A percentile compares a stretch with the other conserved stretches of the same genome.
Conservation (phyloP, 208 protist species). For the Leishmania arabica region DNA sequence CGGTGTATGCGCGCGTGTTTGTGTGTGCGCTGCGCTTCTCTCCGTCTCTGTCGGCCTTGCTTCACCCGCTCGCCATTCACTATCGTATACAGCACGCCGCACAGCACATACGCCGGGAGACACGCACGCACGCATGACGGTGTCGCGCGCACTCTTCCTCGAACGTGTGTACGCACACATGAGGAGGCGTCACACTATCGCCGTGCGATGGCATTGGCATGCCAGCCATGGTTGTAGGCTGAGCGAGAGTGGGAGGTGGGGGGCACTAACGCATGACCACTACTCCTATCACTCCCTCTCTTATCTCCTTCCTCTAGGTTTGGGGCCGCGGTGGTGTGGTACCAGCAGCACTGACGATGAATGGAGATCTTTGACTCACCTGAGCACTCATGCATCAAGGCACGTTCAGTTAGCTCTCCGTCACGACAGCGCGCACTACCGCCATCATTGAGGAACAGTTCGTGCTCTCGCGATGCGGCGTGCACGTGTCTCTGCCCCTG, state of each 20-base stretch:
- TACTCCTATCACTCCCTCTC: neutral
- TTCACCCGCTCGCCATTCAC: neutral
- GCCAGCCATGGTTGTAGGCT: neutral
- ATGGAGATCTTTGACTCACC: neutral
- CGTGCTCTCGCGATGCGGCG: neutral
- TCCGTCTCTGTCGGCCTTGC: neutral
- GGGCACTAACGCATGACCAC: neutral
- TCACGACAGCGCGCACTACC: neutral
- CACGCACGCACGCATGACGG: neutral
- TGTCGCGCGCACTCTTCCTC: neutral
- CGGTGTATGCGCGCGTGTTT: neutral
- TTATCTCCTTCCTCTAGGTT: neutral
- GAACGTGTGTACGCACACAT: neutral
- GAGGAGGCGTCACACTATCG: neutral
- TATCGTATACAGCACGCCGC: neutral
- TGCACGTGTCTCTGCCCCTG: neutral
- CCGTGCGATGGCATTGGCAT: neutral
- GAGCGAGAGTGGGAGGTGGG: neutral
- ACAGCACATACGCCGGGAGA: neutral
- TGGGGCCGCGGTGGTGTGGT: neutral
- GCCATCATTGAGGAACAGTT: neutral
- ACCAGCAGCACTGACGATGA: neutral
- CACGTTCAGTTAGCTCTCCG: neutral
- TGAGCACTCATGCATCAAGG: neutral
- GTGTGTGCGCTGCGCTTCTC: neutral